A percentile compares a stretch with the other conserved stretches of the same genome.
Evolutionary conservation across 2,329 filamentous ascomycete species (phyloP).

Genomic region (Fusarium sororula): DNA sequence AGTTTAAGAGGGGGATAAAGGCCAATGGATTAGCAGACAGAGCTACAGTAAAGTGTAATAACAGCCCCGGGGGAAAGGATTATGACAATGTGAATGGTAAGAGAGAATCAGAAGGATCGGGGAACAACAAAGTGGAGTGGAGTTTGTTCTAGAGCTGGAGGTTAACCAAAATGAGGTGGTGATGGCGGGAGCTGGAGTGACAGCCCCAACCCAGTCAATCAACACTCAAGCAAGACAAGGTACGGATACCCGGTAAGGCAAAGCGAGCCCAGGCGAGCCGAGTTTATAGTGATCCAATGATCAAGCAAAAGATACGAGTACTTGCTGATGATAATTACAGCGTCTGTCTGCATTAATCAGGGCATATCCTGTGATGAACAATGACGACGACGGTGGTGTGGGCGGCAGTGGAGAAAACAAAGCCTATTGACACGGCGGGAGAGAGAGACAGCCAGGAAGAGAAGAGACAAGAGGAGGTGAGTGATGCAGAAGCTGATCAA

Average conservation of each 20-base stretch:
- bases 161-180: constrained; percentile 30
- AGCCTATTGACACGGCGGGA: constrained; percentile 1
- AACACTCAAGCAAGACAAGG: not conserved
- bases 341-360: not conserved
- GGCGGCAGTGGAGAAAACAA: constrained; percentile 20
- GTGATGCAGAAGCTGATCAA: constrained; percentile 24
- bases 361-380: not conserved
- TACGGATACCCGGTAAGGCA: constrained; percentile 7
- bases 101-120: constrained; percentile 19
- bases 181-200: constrained; percentile 25
- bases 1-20: not conserved
- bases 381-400: constrained; percentile 27
- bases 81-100: constrained; percentile 6
- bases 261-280: not conserved
- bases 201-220: constrained; percentile 9
- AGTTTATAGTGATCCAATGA: not conserved
- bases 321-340: not conserved
- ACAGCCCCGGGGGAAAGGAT: constrained; percentile 12
- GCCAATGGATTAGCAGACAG: constrained; percentile 14
- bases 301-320: not conserved
- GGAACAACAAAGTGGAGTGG: constrained; percentile 34
- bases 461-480: constrained; percentile 27
- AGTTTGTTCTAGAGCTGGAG: constrained; percentile 32
- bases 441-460: constrained; percentile 10
- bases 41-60: not conserved